A percentile compares a stretch with the other conserved stretches of the same genome.
Evolutionary conservation across 169 alveolate species (phyloP).

Genomic region (Theileria parva): DNA sequence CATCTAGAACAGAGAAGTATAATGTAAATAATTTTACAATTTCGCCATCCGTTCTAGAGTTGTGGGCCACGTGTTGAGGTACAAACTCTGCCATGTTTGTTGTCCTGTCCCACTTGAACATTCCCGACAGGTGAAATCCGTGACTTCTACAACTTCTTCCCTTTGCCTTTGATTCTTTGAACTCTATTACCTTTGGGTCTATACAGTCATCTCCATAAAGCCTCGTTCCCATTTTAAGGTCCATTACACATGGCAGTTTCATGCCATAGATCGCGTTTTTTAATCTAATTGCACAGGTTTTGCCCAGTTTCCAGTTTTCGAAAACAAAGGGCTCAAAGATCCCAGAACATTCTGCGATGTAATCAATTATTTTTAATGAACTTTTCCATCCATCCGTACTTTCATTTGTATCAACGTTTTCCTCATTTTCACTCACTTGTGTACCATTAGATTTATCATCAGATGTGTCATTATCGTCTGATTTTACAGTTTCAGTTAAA

Average conservation of each 20-base stretch:
- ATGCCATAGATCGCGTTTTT: constrained; percentile 63
- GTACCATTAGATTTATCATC: background rate
- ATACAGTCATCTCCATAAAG: constrained; percentile 71
- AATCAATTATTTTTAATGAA: constrained; percentile 9
- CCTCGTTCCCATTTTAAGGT: constrained; percentile 71
- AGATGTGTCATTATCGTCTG: background rate
- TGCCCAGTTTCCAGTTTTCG: constrained; percentile 37
- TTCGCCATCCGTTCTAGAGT: constrained; percentile 42
- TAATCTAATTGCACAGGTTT: constrained; percentile 60
- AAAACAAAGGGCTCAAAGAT: constrained; percentile 28
- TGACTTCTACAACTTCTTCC: constrained; percentile 62
- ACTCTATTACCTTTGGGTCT: constrained; percentile 48
- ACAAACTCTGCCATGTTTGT: constrained; percentile 47
- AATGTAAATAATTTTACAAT: constrained; percentile 53
- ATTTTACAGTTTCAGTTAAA: background rate
- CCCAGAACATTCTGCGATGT: constrained; percentile 32
- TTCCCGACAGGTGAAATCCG: constrained; percentile 73
- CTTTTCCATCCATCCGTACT: background rate
- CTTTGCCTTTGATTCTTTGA: constrained; percentile 67
- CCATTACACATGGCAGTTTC: constrained; percentile 76
- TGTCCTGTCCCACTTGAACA: constrained; percentile 66
- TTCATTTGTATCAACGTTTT: background rate
- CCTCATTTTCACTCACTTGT: background rate
- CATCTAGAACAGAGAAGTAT: constrained; percentile 55
- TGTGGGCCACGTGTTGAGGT: constrained; percentile 63